phyloP scores from a whole-genome alignment of 345 rosid species.

The Bruguiera gymnorhiza region DNA sequence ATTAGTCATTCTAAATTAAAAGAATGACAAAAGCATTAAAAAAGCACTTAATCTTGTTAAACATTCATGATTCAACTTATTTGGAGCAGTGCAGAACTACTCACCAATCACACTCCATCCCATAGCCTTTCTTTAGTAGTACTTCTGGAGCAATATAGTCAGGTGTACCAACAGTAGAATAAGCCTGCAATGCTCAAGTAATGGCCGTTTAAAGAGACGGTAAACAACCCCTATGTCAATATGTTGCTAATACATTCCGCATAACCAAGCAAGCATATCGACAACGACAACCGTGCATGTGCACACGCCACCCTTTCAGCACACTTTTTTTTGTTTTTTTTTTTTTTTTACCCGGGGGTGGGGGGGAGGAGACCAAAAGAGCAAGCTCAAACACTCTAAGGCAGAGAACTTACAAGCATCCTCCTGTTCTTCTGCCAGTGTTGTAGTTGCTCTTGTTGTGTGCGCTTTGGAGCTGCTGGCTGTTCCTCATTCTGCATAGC shows the following conservation, averaged over 20 bases:
- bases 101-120: constrained; percentile 96
- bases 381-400: constrained; percentile 1
- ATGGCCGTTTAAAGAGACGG: neutral
- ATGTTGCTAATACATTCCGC: neutral
- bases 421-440: constrained; percentile 96
- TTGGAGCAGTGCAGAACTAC: constrained; percentile 23
- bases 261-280: neutral
- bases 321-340: too few species aligned
- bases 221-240: neutral
- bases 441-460: constrained; percentile 83
- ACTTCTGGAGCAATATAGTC: constrained; percentile 99
- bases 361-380: neutral
- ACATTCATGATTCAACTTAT: neutral
- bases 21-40: neutral
- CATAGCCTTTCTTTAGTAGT: constrained; percentile 93
- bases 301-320: neutral
- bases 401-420: constrained; percentile 64
- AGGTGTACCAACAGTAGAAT: constrained; percentile 96
- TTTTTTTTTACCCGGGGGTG: neutral
- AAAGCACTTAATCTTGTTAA: neutral
- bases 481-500: constrained; percentile 49
- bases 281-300: neutral
- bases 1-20: neutral
- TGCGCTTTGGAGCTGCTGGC: constrained; percentile 56
- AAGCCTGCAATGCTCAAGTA: constrained; percentile 60